phyloP scores from a whole-genome alignment of 1,139 yeast species.

The Suhomyces anneliseae region DNA sequence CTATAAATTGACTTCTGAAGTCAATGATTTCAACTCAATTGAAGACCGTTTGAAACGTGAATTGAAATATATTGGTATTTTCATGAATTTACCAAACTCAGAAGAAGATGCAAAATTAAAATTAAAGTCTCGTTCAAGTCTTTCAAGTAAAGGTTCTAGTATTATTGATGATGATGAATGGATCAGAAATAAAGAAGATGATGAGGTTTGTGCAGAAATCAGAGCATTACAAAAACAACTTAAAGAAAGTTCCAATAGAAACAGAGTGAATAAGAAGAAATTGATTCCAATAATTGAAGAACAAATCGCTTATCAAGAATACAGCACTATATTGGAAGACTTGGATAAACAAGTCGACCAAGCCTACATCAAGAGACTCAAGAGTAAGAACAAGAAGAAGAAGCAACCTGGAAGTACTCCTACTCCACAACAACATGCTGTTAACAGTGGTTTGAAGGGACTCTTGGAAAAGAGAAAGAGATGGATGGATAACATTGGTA shows the following conservation, averaged over 20 bases:
- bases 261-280: constrained; percentile 64
- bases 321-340: constrained; percentile 84
- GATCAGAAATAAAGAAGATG: constrained; percentile 85
- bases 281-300: constrained; percentile 80
- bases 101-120: constrained; percentile 30
- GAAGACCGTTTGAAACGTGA: constrained; percentile 90
- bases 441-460: constrained; percentile 75
- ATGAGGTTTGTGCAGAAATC: constrained; percentile 86
- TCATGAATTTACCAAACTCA: constrained; percentile 57
- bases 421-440: constrained; percentile 49
- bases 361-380: constrained; percentile 80
- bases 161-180: constrained; percentile 70
- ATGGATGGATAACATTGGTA: constrained; percentile 91
- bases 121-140: constrained; percentile 2
- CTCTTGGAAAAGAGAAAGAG: constrained; percentile 80
- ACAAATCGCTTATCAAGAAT: constrained; percentile 94
- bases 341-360: constrained; percentile 96
- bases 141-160: constrained; percentile 21
- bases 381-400: constrained; percentile 80
- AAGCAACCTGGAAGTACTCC: constrained; percentile 45
- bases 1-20: constrained; percentile 35
- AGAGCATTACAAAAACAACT: constrained; percentile 71
- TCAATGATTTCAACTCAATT: constrained; percentile 67
- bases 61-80: constrained; percentile 85
- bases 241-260: constrained; percentile 58